These are phyloP conservation scores for Sanghuangporus weigelae DNA, from an alignment of 1,284 basidiomycete species.

Conservation along the genomic window DNA sequence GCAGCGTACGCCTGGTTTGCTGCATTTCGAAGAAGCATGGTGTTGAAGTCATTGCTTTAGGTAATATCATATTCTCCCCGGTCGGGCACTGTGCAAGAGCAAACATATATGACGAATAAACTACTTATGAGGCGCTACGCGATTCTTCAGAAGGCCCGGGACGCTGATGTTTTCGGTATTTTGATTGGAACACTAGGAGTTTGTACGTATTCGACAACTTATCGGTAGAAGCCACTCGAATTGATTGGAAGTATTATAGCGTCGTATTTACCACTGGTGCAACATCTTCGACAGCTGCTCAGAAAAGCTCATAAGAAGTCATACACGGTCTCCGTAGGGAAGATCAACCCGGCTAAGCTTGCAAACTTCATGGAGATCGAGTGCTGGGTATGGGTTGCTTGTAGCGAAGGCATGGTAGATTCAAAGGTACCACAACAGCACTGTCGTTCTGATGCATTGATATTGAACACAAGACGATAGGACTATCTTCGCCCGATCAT, in stretches of 20 bases:
- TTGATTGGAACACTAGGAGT: slow-evolving; percentile 94
- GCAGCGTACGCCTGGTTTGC: slow-evolving; percentile 28
- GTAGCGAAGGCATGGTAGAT: slow-evolving; percentile 88
- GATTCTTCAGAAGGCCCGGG: slow-evolving; percentile 82
- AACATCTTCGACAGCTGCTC: slow-evolving; percentile 67
- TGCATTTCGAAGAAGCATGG: slow-evolving; percentile 19
- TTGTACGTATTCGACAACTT: slow-evolving; percentile 39
- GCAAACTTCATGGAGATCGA: slow-evolving; percentile 97
- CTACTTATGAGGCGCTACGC: slow-evolving; percentile 92
- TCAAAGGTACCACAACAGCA: slow-evolving; percentile 48
- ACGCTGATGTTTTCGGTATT: slow-evolving; percentile 93
- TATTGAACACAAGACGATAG: slow-evolving; percentile 30
- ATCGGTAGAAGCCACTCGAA: slow-evolving; percentile 17
- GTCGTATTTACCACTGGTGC: slow-evolving; percentile 79
- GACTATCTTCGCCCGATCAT: slow-evolving; percentile 91
- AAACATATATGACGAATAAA: slow-evolving; percentile 68
- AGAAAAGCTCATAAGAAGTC: slow-evolving; percentile 72
- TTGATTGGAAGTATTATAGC: slow-evolving; percentile 35
- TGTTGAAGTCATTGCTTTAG: slow-evolving; percentile 33
- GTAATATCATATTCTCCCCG: slow-evolving; percentile 76
- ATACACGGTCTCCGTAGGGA: slow-evolving; percentile 95
- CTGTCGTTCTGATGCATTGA: background rate
- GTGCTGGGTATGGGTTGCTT: slow-evolving; percentile 93
- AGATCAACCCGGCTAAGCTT: slow-evolving; percentile 92
- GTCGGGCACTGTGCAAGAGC: slow-evolving; percentile 41